Evolutionary conservation across 495 filamentous ascomycete genomes (phyloP).

Genomic region (Chaetomium fimeti): DNA sequence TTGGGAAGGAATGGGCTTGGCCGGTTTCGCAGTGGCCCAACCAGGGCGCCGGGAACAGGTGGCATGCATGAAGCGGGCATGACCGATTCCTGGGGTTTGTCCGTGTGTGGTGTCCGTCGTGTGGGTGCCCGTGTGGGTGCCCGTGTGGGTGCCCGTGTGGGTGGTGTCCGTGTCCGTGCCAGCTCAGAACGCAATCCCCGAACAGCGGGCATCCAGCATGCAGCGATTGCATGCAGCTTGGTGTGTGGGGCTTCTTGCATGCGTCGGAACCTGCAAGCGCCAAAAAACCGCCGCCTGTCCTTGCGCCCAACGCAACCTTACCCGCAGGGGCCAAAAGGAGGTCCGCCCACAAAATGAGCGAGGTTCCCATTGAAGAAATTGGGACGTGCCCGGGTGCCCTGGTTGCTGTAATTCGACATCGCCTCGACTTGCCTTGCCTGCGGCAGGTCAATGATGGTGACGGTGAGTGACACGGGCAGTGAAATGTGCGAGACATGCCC

Average conservation of each 20-base stretch:
- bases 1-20: background rate
- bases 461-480: background rate
- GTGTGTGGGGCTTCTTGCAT: constrained; percentile 3
- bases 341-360: background rate
- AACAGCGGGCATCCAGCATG: constrained; percentile 3
- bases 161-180: no score
- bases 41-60: constrained; percentile 11
- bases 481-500: no score
- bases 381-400: background rate
- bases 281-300: background rate
- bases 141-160: no score
- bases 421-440: background rate
- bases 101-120: no score
- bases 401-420: no score
- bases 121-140: no score
- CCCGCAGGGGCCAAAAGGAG: constrained; percentile 5
- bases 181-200: background rate
- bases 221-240: constrained; percentile 17
- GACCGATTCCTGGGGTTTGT: background rate
- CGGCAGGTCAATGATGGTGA: background rate
- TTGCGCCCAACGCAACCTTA: constrained; percentile 10
- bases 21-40: background rate
- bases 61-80: background rate
- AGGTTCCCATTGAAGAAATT: background rate
- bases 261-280: constrained; percentile 3